Base-by-base conservation (phyloP, 2,329 filamentous ascomycete species). In the Aspergillus sp. region DNA sequence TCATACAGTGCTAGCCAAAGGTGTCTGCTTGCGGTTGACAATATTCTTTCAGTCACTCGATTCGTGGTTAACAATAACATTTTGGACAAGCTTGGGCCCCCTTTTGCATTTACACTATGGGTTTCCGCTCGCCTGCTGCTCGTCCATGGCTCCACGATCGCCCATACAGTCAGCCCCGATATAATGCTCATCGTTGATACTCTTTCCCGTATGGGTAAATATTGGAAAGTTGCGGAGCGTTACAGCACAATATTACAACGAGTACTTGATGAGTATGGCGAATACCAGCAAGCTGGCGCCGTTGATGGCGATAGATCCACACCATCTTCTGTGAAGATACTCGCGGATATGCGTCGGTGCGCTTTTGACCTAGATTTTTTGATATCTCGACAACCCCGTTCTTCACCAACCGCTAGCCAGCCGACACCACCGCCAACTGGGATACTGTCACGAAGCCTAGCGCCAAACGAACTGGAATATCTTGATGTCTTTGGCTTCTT, bases 401-500 rank as follows among this genome's bases (percentile, higher is more conserved):
- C 70, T 11, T 74, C 72, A 2, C 69, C 74, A 3, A 73, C 72
- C 1, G 72, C 59, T 63, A 78, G 55, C 62, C 69, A 27, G 65
- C 53, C 72, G 57, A 70, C 60, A 48, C 57, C 45, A 57, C 58
- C 55, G 61, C 54, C 64, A 12, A 37, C 63, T 4, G 61, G 60
- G 17, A 62, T 70, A 6, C 87, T 87, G 0, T 85, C 87, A 1
- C 83, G 84, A 1, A 83, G 86, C 31, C 90, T 90, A 1, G 89
- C 87, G 9, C 84, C 89, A 1, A 91, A 95, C 64, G 91, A 96
- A 68, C 79, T 96, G 3, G 93, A 96, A 71, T 96, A 96, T 70
- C 79, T 96, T 3, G 92, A 96, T 66, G 90, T 96, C 0, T 96
- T 97, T 71, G 91, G 95, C 66, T 96, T 96, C 70, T 97, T 96